These are phyloP conservation scores for Coemansia sp. DNA, from an alignment of 192 early-diverging fungal species.

Conservation along the genomic window DNA sequence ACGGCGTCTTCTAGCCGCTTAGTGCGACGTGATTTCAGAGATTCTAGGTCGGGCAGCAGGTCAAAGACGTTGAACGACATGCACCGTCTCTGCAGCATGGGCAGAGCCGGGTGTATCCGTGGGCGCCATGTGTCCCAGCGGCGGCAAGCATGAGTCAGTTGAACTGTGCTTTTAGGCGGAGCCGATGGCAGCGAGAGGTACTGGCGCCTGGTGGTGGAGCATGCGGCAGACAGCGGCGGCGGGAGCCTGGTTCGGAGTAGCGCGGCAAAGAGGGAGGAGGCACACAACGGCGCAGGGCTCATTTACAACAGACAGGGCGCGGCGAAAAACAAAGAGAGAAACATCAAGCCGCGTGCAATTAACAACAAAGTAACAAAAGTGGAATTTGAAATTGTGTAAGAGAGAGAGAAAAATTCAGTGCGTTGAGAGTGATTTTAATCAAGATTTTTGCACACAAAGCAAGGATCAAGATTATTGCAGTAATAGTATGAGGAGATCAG, in stretches of 20 bases:
- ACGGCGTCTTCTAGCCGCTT: conserved; percentile 39
- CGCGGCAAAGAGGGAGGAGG: background rate
- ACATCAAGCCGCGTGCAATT: background rate
- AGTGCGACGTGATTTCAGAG: conserved; percentile 31
- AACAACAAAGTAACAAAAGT: background rate
- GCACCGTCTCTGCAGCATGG: background rate
- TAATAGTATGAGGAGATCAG: too few species aligned
- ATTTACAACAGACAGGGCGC: background rate
- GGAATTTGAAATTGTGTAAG: too few species aligned
- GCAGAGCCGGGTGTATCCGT: background rate
- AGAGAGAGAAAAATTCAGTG: background rate
- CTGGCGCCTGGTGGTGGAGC: background rate
- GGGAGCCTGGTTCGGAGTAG: conserved; percentile 2
- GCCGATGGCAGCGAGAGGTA: too few species aligned
- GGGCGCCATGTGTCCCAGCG: background rate
- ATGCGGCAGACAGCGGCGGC: background rate
- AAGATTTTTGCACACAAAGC: too few species aligned
- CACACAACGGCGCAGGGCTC: conserved; percentile 3
- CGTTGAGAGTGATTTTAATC: too few species aligned
- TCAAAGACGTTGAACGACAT: conserved; percentile 53
- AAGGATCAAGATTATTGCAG: too few species aligned
- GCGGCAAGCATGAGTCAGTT: background rate
- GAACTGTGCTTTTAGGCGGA: too few species aligned
- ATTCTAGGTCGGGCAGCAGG: conserved; percentile 44
- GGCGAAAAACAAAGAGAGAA: background rate